phyloP scores from a whole-genome alignment of 2,329 filamentous ascomycete genomes.

The Aspergillus costaricaensis region DNA sequence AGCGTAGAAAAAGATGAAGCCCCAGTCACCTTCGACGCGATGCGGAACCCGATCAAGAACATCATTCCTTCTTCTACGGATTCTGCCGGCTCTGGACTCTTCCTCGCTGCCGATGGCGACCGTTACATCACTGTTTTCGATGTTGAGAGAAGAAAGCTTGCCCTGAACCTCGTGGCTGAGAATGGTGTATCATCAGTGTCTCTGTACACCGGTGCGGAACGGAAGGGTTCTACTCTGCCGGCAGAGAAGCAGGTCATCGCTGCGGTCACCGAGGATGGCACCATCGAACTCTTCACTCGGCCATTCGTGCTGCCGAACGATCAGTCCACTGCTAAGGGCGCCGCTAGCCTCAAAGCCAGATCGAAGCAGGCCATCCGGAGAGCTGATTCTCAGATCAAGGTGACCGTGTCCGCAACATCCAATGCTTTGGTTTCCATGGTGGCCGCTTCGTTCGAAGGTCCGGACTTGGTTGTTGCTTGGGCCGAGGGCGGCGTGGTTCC shows the following conservation, averaged over 20 bases:
- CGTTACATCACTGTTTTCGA: conserved; percentile 55
- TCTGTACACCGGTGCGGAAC: conserved; percentile 33
- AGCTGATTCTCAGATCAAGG: conserved; percentile 47
- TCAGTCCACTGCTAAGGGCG: conserved; percentile 29
- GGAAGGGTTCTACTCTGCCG: conserved; percentile 17
- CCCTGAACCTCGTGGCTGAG: conserved; percentile 52
- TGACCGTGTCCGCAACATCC: conserved; percentile 46
- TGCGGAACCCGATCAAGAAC: conserved; percentile 52
- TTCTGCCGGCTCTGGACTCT: conserved; percentile 38
- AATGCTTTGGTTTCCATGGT: conserved; percentile 45
- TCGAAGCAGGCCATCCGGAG: conserved; percentile 49
- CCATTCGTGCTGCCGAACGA: conserved; percentile 45
- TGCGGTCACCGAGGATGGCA: conserved; percentile 50
- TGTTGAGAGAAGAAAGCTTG: conserved; percentile 43
- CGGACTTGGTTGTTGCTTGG: conserved; percentile 51
- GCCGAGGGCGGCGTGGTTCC: conserved; percentile 53
- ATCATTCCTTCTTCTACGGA: conserved; percentile 46
- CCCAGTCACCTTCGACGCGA: conserved; percentile 49
- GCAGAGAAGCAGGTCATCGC: conserved; percentile 47
- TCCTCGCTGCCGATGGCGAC: conserved; percentile 53
- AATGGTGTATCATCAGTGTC: conserved; percentile 47
- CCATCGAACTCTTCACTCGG: conserved; percentile 53
- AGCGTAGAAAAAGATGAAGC: conserved; percentile 43
- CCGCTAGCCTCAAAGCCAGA: conserved; percentile 46
- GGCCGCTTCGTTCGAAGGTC: conserved; percentile 47